Percentiles rank a stretch among this genome's conserved stretches.
phyloP scores from a whole-genome alignment of 2,329 filamentous ascomycete species.

The Beauveria sp. region DNA sequence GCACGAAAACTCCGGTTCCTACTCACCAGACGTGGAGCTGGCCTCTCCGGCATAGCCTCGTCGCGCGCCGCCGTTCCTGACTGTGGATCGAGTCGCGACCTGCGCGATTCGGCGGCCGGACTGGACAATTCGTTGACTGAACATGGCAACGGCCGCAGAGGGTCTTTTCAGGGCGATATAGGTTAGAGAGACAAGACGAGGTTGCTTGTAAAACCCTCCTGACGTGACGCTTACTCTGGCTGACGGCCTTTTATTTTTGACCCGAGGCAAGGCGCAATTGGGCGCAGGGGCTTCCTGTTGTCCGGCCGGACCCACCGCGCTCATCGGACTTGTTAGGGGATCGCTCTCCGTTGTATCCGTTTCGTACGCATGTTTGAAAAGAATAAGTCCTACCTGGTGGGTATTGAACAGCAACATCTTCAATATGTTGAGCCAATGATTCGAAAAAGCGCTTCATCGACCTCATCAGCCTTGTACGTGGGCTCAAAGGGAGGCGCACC shows the following conservation, averaged over 20 bases:
- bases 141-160: slow-evolving; percentile 11
- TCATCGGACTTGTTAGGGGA: not conserved
- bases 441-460: not conserved
- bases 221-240: not conserved
- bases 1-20: slow-evolving; percentile 1
- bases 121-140: slow-evolving; percentile 19
- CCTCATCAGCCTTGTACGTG: not conserved
- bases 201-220: not conserved
- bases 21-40: slow-evolving; percentile 19
- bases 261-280: slow-evolving; percentile 2
- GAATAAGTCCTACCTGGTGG: not conserved
- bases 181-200: not conserved
- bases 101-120: slow-evolving; percentile 19
- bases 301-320: not conserved
- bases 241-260: not conserved
- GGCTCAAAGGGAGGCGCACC: not conserved
- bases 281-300: not conserved
- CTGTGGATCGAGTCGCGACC: slow-evolving; percentile 11
- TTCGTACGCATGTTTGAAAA: not conserved
- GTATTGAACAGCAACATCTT: not conserved
- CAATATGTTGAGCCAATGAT: not conserved
- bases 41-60: slow-evolving; percentile 18
- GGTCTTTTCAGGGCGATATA: not conserved
- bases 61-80: slow-evolving; percentile 12
- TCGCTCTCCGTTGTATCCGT: not conserved